Percentiles rank a stretch among this genome's conserved stretches.
Evolutionary conservation across 2,329 filamentous ascomycete genomes (phyloP).

Genomic region (Akanthomyces uredinophilus): DNA sequence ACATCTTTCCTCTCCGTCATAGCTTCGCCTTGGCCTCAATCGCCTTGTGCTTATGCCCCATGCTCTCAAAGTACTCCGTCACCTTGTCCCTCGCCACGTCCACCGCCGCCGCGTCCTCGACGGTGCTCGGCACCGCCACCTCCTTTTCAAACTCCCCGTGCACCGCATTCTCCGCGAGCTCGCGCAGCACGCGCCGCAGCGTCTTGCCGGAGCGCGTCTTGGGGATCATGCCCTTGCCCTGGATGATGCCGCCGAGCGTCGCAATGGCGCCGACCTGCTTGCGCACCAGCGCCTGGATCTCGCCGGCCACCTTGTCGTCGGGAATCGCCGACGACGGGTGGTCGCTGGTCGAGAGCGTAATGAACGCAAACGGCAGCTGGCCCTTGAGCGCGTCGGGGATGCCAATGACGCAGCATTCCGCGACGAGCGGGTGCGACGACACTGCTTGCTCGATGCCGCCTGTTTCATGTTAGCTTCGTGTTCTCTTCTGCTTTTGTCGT

Average conservation of each 20-base stretch:
- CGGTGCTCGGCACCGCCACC: conserved; percentile 73
- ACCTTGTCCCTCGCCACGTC: conserved; percentile 67
- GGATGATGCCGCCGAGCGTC: conserved; percentile 77
- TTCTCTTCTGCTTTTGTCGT: neutral
- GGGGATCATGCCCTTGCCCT: conserved; percentile 81
- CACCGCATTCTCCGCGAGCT: conserved; percentile 77
- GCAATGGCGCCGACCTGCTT: conserved; percentile 84
- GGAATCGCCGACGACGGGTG: conserved; percentile 49
- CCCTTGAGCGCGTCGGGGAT: conserved; percentile 85
- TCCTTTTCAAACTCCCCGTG: conserved; percentile 66
- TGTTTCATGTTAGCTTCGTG: conserved; percentile 26
- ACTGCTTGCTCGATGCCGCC: conserved; percentile 89
- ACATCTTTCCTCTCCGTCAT: conserved; percentile 22
- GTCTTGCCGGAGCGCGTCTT: conserved; percentile 93
- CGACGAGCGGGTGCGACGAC: conserved; percentile 70
- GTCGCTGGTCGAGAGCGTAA: conserved; percentile 48
- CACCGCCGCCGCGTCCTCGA: conserved; percentile 74
- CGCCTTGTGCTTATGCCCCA: conserved; percentile 35
- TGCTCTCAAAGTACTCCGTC: conserved; percentile 66
- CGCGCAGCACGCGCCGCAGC: conserved; percentile 71
- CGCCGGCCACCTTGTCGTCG: conserved; percentile 40
- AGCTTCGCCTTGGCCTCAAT: conserved; percentile 52
- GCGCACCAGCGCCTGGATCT: conserved; percentile 69
- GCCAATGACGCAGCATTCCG: conserved; percentile 80
- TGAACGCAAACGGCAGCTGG: conserved; percentile 85